A percentile compares a stretch with the other conserved stretches of the same genome.
Evolutionary conservation across 2,329 filamentous ascomycete species (phyloP).

Genomic region (Basipetospora sp.): DNA sequence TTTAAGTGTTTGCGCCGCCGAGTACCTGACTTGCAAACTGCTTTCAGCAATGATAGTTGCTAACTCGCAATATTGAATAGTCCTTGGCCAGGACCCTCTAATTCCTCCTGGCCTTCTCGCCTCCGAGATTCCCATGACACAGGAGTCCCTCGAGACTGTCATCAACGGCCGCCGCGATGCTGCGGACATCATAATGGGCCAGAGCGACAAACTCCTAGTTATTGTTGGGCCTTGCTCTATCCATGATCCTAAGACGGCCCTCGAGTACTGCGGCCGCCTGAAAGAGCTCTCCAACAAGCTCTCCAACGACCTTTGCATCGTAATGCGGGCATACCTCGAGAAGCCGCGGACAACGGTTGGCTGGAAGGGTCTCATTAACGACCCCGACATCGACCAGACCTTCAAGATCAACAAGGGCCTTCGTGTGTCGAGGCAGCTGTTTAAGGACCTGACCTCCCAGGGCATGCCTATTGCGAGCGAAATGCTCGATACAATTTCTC

Average conservation of each 20-base stretch:
- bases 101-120: conserved; percentile 79
- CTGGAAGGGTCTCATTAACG: conserved; percentile 98
- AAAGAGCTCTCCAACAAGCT: conserved; percentile 74
- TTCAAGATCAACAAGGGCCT: conserved; percentile 99
- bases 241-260: conserved; percentile 78
- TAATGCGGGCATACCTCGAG: conserved; percentile 97
- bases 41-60: too few relatives aligned
- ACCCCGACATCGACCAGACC: conserved; percentile 93
- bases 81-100: conserved; percentile 84
- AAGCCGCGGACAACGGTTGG: conserved; percentile 95
- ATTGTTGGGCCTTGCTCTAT: conserved; percentile 94
- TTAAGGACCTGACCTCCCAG: conserved; percentile 76
- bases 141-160: conserved; percentile 50
- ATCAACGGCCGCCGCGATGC: conserved; percentile 54
- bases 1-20: too few relatives aligned
- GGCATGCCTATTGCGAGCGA: conserved; percentile 95
- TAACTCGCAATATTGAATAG: conserved; percentile 34
- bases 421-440: conserved; percentile 72
- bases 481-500: conserved; percentile 96
- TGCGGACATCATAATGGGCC: conserved; percentile 62
- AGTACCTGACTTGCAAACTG: too few relatives aligned
- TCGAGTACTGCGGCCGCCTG: conserved; percentile 83
- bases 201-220: conserved; percentile 49
- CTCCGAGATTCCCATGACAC: conserved; percentile 63
- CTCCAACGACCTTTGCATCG: conserved; percentile 75